phyloP scores from a whole-genome alignment of 257 asterid species.

The Lycium barbarum region DNA sequence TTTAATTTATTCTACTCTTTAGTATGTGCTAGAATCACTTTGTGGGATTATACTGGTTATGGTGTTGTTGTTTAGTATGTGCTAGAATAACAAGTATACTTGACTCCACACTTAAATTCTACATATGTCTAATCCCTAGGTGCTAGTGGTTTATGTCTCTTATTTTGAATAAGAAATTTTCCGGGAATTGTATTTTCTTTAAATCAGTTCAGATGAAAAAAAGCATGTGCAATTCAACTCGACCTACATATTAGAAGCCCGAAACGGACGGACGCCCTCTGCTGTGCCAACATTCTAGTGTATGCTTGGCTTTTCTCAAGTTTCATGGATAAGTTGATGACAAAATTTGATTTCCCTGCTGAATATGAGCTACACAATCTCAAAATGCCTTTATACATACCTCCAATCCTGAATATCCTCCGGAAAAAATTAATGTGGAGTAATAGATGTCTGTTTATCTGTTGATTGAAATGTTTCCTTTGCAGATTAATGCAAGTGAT shows the following conservation, averaged over 20 bases:
- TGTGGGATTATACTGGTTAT: no score
- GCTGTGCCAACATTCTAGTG: slow-evolving; percentile 15
- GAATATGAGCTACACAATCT: slow-evolving; percentile 14
- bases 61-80: neutral
- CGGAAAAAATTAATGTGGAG: neutral
- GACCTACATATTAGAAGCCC: neutral
- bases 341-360: slow-evolving; percentile 18
- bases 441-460: neutral
- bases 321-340: neutral
- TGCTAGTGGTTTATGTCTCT: neutral
- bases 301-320: neutral
- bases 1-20: slow-evolving; percentile 22
- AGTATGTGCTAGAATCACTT: neutral
- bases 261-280: neutral
- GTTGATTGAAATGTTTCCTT: slow-evolving; percentile 34
- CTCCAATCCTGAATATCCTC: neutral
- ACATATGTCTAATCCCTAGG: neutral
- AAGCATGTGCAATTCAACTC: neutral
- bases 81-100: neutral
- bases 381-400: slow-evolving; percentile 20
- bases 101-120: neutral
- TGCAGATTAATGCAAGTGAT: slow-evolving; percentile 98
- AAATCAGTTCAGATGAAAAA: neutral
- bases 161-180: neutral
- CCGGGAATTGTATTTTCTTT: neutral